Conservation (phyloP, 176 grass and related monocot genomes). For the Oryza glumipatula region DNA sequence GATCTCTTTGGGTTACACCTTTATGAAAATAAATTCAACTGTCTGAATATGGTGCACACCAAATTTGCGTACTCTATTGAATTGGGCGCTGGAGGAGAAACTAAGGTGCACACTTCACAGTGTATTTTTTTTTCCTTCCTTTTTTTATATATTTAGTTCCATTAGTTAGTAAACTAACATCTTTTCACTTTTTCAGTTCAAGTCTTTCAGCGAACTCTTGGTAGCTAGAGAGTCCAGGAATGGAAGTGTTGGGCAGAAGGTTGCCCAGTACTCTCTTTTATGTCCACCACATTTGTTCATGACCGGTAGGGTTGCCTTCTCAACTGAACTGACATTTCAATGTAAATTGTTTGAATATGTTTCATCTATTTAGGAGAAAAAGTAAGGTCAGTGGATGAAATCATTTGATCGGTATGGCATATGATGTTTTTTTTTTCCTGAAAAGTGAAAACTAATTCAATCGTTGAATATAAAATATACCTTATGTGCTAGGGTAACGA, state of each 20-base stretch:
- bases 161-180: constrained; percentile 5
- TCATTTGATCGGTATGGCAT: neutral
- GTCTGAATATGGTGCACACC: neutral
- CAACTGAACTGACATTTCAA: neutral
- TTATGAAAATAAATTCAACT: neutral
- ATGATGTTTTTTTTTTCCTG: neutral
- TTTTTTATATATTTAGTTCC: neutral
- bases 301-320: neutral
- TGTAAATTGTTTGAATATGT: neutral
- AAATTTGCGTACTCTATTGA: neutral
- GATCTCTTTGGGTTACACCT: neutral
- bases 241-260: neutral
- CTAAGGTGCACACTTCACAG: neutral
- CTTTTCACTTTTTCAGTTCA: neutral
- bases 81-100: neutral
- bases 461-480: neutral
- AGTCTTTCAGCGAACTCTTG: neutral
- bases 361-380: neutral
- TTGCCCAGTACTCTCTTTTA: neutral
- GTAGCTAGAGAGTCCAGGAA: neutral
- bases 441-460: neutral
- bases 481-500: neutral
- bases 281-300: neutral
- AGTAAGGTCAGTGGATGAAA: neutral
- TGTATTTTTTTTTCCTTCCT: no score